Conservation (phyloP, 2,329 filamentous ascomycete genomes). For the Cordyceps javanica region DNA sequence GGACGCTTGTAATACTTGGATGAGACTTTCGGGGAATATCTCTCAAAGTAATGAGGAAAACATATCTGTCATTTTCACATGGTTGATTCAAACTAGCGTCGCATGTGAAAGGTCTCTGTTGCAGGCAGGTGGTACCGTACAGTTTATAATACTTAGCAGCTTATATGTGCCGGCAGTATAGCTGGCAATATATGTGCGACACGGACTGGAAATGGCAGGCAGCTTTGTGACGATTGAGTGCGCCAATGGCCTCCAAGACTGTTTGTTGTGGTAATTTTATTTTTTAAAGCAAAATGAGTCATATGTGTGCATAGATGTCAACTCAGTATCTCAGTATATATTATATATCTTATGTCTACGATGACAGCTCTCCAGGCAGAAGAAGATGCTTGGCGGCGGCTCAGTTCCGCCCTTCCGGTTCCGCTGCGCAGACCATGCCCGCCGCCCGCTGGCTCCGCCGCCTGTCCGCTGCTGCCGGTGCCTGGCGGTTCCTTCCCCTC, state of each 20-base stretch:
- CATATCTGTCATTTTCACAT: too few relatives aligned
- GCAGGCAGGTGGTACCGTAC: background rate
- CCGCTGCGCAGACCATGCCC: background rate
- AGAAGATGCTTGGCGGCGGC: background rate
- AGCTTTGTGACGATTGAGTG: background rate
- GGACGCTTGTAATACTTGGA: too few relatives aligned
- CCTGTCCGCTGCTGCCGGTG: background rate
- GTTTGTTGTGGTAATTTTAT: background rate
- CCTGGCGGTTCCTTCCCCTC: constrained; percentile 5
- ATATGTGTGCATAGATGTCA: background rate
- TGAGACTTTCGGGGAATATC: too few relatives aligned
- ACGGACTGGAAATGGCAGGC: too few relatives aligned
- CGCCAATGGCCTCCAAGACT: background rate
- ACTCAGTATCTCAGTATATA: too few relatives aligned
- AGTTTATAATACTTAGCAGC: background rate
- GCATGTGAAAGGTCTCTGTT: background rate
- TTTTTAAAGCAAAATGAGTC: background rate
- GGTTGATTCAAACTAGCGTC: too few relatives aligned
- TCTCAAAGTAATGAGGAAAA: too few relatives aligned
- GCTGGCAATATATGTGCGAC: background rate
- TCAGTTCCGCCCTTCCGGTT: background rate
- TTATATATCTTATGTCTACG: too few relatives aligned
- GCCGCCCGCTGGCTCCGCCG: background rate
- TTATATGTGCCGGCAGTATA: background rate
- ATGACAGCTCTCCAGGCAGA: too few relatives aligned